phyloP scores from a whole-genome alignment of 345 rosid genomes.

The Gossypium ekmanianum region DNA sequence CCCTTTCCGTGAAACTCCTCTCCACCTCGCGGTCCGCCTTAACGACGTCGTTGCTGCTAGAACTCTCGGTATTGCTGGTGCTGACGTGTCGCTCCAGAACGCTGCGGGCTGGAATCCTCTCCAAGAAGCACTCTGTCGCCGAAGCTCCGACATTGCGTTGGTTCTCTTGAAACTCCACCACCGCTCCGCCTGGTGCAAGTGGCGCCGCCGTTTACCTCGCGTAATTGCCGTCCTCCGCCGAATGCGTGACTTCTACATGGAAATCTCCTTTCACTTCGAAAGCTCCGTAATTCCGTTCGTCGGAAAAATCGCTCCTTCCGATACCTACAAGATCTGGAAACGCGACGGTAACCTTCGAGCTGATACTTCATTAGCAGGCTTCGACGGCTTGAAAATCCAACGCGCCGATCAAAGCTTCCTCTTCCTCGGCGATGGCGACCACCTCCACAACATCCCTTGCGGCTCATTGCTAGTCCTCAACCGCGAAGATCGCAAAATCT shows the following conservation, averaged over 20 bases:
- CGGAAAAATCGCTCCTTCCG: slow-evolving; percentile 84
- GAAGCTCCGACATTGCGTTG: slow-evolving; percentile 52
- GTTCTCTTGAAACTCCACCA: slow-evolving; percentile 48
- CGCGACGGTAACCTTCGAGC: slow-evolving; percentile 87
- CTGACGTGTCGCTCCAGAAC: slow-evolving; percentile 71
- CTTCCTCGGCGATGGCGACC: slow-evolving; percentile 80
- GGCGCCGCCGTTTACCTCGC: slow-evolving; percentile 82
- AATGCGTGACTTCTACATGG: slow-evolving; percentile 96
- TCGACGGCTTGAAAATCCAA: slow-evolving; percentile 81
- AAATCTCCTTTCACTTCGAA: slow-evolving; percentile 82
- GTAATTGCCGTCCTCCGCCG: slow-evolving; percentile 61
- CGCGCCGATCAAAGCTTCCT: slow-evolving; percentile 88
- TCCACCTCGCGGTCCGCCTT: slow-evolving; percentile 77
- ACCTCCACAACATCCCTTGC: slow-evolving; percentile 41
- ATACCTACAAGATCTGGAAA: slow-evolving; percentile 96
- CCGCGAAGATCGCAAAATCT: slow-evolving; percentile 60
- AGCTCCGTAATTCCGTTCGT: slow-evolving; percentile 94
- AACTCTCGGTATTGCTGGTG: slow-evolving; percentile 58
- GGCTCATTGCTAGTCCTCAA: slow-evolving; percentile 78
- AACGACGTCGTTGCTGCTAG: slow-evolving; percentile 51
- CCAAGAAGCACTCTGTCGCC: slow-evolving; percentile 69
- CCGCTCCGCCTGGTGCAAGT: slow-evolving; percentile 76
- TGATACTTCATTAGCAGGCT: slow-evolving; percentile 77
- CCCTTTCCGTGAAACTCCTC: slow-evolving; percentile 74
- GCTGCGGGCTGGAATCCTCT: slow-evolving; percentile 80